Conservation (phyloP, 1,284 basidiomycete genomes). For the Tranzscheliella williamsii region DNA sequence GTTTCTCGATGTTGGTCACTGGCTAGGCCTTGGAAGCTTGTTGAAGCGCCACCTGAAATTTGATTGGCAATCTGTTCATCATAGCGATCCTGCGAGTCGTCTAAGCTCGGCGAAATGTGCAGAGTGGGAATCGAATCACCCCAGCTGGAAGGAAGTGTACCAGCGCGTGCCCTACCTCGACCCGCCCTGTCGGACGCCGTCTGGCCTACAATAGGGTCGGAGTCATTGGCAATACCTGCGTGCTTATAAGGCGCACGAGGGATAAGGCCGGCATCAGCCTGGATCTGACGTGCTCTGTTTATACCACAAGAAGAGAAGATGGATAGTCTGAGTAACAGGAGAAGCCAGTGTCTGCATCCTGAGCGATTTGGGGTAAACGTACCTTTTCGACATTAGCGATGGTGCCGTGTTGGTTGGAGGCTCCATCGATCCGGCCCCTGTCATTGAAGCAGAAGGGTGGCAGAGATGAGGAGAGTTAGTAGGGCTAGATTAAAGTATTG, state of each 20-base stretch:
- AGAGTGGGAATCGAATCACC: conserved; percentile 7
- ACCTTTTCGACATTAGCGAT: no score
- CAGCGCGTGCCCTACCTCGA: conserved; percentile 42
- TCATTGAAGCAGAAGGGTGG: no score
- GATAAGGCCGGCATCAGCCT: conserved; percentile 30
- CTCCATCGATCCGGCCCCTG: no score
- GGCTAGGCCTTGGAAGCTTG: no score
- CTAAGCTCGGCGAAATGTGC: conserved; percentile 1
- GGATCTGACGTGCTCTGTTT: conserved; percentile 41
- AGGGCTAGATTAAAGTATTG: no score
- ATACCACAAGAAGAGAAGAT: conserved; percentile 7
- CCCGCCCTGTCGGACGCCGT: conserved; percentile 5
- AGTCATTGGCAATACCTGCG: conserved; percentile 33
- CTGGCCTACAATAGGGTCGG: conserved; percentile 28
- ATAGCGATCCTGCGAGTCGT: no score
- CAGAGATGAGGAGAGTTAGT: no score
- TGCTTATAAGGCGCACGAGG: conserved; percentile 16
- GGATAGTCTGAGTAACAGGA: conserved; percentile 4
- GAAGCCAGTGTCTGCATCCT: conserved; percentile 3
- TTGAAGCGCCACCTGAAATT: no score
- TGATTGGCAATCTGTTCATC: no score
- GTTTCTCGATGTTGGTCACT: no score
- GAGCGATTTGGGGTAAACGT: no score
- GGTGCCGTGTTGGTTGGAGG: no score
- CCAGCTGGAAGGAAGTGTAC: conserved; percentile 51